Percentiles rank a stretch among this genome's conserved stretches.
Evolutionary conservation across 257 asterid genomes (phyloP).

Genomic region (Nicotiana noctiflora): DNA sequence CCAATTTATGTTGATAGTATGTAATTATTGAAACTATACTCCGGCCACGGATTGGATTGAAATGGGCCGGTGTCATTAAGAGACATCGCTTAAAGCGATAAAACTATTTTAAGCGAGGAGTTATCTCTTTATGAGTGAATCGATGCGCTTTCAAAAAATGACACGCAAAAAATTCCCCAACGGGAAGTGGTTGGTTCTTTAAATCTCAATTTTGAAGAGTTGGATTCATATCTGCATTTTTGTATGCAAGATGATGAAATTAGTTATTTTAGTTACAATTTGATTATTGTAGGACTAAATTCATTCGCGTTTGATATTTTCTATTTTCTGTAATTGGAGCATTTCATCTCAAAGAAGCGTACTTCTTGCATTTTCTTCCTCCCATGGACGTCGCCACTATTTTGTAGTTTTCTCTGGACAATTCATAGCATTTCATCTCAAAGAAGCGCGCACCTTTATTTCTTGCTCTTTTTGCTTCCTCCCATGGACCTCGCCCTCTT

Average conservation of each 20-base stretch:
- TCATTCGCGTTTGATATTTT: neutral
- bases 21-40: neutral
- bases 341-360: neutral
- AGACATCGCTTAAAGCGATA: neutral
- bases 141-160: neutral
- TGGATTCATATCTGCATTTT: neutral
- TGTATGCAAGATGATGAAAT: neutral
- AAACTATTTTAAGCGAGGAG: neutral
- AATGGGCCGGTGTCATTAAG: neutral
- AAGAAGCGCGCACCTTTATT: neutral
- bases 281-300: neutral
- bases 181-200: neutral
- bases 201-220: neutral
- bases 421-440: neutral
- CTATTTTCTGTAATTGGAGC: neutral
- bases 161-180: neutral
- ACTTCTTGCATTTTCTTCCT: neutral
- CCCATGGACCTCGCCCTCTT: neutral
- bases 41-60: neutral
- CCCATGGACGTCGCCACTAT: too few relatives aligned
- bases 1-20: neutral
- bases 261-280: neutral
- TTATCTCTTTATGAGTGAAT: neutral
- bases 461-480: neutral
- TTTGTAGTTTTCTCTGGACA: too few relatives aligned